A percentile compares a stretch with the other conserved stretches of the same genome.
Evolutionary conservation across 345 rosid species (phyloP).

Genomic region (Camelina sativa): DNA sequence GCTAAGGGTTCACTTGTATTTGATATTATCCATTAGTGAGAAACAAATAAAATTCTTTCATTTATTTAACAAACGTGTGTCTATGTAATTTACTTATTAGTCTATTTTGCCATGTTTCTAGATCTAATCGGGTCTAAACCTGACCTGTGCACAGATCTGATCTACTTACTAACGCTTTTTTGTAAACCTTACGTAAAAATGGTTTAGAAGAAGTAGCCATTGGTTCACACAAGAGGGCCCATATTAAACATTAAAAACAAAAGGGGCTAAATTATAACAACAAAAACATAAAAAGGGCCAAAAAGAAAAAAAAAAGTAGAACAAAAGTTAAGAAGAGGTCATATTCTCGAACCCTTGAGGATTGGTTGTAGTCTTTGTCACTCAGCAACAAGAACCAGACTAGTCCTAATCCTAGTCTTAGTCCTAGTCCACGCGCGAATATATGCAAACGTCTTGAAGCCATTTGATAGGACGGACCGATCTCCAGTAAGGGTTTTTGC

Average conservation of each 20-base stretch:
- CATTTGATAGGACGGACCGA: not conserved
- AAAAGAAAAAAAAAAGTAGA: not conserved
- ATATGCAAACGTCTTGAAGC: not conserved
- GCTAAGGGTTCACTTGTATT: slow-evolving; percentile 15
- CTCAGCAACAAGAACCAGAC: slow-evolving; percentile 25
- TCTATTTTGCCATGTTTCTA: not conserved
- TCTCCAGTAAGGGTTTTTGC: not conserved
- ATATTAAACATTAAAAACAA: not conserved
- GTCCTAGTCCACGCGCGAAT: slow-evolving; percentile 36
- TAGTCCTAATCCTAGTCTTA: slow-evolving; percentile 17
- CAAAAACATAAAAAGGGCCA: not conserved
- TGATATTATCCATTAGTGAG: slow-evolving; percentile 23
- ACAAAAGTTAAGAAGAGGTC: slow-evolving; percentile 7
- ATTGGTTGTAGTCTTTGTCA: slow-evolving; percentile 10
- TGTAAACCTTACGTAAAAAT: not conserved
- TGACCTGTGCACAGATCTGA: not conserved
- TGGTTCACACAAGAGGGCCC: not conserved
- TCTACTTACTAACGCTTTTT: not conserved
- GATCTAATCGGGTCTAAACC: not conserved
- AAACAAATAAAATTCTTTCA: not conserved
- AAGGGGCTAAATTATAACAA: not conserved
- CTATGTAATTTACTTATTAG: not conserved
- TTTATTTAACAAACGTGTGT: not conserved
- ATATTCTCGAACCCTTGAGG: not conserved
- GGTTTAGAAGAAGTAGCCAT: not conserved